Evolutionary conservation across 345 rosid genomes (phyloP).

Genomic region (Euphorbia pulcherrima): DNA sequence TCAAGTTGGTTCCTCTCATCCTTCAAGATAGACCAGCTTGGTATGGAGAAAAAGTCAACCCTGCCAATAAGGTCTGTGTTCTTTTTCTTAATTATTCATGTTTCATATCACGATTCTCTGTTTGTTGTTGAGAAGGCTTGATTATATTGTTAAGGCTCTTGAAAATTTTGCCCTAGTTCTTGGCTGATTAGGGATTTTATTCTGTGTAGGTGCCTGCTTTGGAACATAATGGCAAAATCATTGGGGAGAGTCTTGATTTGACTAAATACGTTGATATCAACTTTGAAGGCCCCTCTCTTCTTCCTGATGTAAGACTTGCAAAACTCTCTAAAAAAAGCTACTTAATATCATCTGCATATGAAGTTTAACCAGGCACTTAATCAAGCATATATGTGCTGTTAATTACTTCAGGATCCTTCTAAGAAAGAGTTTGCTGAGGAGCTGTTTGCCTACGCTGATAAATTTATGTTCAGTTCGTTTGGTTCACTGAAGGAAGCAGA

Average conservation of each 20-base stretch:
- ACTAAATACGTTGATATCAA: slow-evolving; percentile 68
- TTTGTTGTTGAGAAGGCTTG: background rate
- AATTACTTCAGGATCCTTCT: slow-evolving; percentile 56
- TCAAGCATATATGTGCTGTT: slow-evolving; percentile 11
- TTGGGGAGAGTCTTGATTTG: slow-evolving; percentile 85
- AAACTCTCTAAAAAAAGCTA: background rate
- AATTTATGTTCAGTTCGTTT: slow-evolving; percentile 36
- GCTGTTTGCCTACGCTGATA: slow-evolving; percentile 54
- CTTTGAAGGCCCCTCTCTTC: slow-evolving; percentile 78
- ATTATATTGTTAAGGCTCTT: background rate
- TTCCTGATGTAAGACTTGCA: slow-evolving; percentile 47
- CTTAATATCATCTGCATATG: background rate
- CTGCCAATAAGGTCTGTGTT: slow-evolving; percentile 59
- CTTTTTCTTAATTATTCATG: background rate
- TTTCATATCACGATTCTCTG: background rate
- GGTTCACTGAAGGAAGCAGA: slow-evolving; percentile 60
- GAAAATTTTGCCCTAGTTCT: background rate
- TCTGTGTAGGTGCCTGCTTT: slow-evolving; percentile 68
- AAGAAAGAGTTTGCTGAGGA: slow-evolving; percentile 58
- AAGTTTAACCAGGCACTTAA: no score
- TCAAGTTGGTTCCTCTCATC: slow-evolving; percentile 67
- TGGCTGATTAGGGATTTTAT: background rate
- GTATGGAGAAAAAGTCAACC: slow-evolving; percentile 84
- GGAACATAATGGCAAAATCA: slow-evolving; percentile 85
- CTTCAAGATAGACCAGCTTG: slow-evolving; percentile 78